Evolutionary conservation across 2,329 filamentous ascomycete species (phyloP).

Genomic region (Nemania sp.): DNA sequence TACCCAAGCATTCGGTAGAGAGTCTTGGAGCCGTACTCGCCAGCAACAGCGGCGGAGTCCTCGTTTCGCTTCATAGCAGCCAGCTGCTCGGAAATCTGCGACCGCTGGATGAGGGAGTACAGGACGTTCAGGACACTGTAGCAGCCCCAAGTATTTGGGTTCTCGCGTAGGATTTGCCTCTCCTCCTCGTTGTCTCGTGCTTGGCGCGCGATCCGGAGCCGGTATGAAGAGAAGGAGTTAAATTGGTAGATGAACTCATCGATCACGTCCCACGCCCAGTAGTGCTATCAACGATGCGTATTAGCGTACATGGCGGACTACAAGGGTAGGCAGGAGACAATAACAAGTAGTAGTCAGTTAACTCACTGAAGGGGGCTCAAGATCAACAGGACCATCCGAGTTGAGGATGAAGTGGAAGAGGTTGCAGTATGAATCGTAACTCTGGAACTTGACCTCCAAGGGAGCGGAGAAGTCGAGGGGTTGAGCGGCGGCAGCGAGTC

Average conservation of each 20-base stretch:
- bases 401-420: constrained; percentile 99
- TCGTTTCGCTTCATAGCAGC: constrained; percentile 94
- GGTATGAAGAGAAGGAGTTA: constrained; percentile 98
- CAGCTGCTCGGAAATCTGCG: constrained; percentile 97
- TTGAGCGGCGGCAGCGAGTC: constrained; percentile 90
- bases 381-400: constrained; percentile 97
- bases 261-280: constrained; percentile 99
- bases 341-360: constrained; percentile 6
- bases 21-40: constrained; percentile 93
- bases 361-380: constrained; percentile 95
- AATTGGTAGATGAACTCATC: constrained; percentile 99
- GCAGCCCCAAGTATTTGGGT: constrained; percentile 99
- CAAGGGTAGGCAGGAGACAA: no score
- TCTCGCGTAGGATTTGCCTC: constrained; percentile 89
- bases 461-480: constrained; percentile 96
- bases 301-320: constrained; percentile 37
- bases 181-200: constrained; percentile 88
- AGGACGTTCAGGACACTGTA: constrained; percentile 99
- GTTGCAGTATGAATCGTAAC: constrained; percentile 99
- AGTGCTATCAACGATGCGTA: constrained; percentile 76
- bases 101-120: constrained; percentile 98
- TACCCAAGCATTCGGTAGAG: constrained; percentile 99
- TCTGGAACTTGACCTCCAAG: constrained; percentile 96
- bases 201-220: constrained; percentile 87
- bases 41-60: constrained; percentile 86